Evolutionary conservation across 1,284 basidiomycete genomes (phyloP), one percentile per base, ranked within the genome.

Genomic region (Neonothopanus nambi): DNA sequence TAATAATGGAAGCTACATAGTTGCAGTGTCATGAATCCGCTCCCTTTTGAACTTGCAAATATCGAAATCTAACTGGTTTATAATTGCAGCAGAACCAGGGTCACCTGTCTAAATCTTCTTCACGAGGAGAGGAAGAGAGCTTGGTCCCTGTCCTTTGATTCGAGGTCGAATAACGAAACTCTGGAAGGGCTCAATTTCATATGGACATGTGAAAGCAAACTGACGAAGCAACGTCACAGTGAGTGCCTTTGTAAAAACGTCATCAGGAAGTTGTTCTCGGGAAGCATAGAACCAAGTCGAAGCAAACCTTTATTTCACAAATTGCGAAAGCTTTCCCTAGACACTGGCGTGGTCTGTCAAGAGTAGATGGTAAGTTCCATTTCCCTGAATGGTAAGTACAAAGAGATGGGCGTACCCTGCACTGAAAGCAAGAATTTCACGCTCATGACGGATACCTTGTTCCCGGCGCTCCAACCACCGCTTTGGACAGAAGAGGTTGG

Each of bases 101-200:
- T n/a, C n/a, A n/a, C n/a, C n/a, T n/a, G n/a, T 26, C 56, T 49
- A 62, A 40, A 76, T 40, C 57, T 67, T 77, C 44, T 69, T 74
- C 39, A 82, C 71, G 30, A 75, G 56, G 50, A 84, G 68, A 35
- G 82, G 82, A 40, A 84, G 72, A 9, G 80, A 81, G 57, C 80
- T 83, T 11, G 69, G 63, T 1, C 69, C 70, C 58, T 82, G 69
- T 43, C 81, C 80, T 57, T 69, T 69, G 52, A 84, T 61, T 33
- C 80, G 74, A 39, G 82, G 79, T n/a, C 82, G 75, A 50, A 84
- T 72, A 15, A 84, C 82, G 57, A 84, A 84, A 49, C 81, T 81
- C 58, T 82, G 80, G 62, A 83, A 84, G 20, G 78, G 62, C 58
- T 84, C 82, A 46, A 84, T 82, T 23, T 81, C 69, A 42, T 68